Conservation (phyloP, 208 protist species). For the Trichomonas vaginalis region DNA sequence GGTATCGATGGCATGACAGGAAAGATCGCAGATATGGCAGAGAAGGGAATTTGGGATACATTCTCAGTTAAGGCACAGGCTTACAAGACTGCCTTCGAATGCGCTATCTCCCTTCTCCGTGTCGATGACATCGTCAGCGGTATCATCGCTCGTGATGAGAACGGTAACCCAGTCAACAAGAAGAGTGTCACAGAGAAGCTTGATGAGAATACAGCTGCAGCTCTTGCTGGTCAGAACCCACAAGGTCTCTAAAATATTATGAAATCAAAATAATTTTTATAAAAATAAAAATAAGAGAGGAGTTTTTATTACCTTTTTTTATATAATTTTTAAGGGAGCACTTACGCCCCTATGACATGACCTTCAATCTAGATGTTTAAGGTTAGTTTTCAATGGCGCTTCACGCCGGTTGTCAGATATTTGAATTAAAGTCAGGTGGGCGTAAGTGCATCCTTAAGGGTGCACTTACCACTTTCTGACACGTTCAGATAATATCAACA, state of each 20-base stretch:
- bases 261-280: too few species aligned
- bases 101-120: slow-evolving; percentile 86
- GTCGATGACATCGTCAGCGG: slow-evolving; percentile 97
- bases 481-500: too few species aligned
- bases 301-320: too few species aligned
- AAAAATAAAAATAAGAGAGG: too few species aligned
- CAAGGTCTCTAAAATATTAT: not conserved
- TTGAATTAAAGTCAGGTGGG: too few species aligned
- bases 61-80: slow-evolving; percentile 83
- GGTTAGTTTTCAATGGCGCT: too few species aligned
- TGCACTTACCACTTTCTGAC: too few species aligned
- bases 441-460: too few species aligned
- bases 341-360: too few species aligned
- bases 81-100: slow-evolving; percentile 44
- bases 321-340: too few species aligned
- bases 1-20: slow-evolving; percentile 83
- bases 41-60: slow-evolving; percentile 88
- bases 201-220: not conserved
- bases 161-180: slow-evolving; percentile 9
- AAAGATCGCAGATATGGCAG: slow-evolving; percentile 37
- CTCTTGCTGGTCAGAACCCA: not conserved
- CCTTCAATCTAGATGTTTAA: too few species aligned
- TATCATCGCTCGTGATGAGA: slow-evolving; percentile 39
- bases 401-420: too few species aligned
- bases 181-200: slow-evolving; percentile 14